phyloP scores from a whole-genome alignment of 108 stramenopile genomes.

The Cyclostephanos tholiformis region DNA sequence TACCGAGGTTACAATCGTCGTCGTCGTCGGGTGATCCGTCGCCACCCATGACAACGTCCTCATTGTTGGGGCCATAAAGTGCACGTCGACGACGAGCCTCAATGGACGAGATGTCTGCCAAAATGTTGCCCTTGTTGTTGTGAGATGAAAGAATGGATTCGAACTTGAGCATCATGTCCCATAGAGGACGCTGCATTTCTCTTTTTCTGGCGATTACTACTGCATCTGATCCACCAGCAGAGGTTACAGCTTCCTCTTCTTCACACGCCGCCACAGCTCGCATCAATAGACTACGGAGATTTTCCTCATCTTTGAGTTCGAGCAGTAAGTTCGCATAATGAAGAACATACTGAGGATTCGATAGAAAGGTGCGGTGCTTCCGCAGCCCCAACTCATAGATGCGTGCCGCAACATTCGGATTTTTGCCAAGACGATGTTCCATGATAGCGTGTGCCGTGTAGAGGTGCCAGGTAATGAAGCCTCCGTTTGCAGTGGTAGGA shows the following conservation, averaged over 20 bases:
- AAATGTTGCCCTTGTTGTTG: slow-evolving; percentile 35
- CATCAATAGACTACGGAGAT: slow-evolving; percentile 78
- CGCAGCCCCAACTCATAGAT: slow-evolving; percentile 86
- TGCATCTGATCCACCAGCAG: slow-evolving; percentile 31
- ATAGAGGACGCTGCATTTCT: slow-evolving; percentile 62
- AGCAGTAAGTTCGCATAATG: slow-evolving; percentile 84
- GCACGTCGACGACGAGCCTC: slow-evolving; percentile 77
- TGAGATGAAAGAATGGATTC: slow-evolving; percentile 65
- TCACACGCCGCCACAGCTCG: slow-evolving; percentile 82
- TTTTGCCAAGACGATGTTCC: slow-evolving; percentile 76
- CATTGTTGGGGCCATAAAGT: slow-evolving; percentile 73
- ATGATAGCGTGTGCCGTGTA: slow-evolving; percentile 84
- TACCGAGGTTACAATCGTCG: slow-evolving; percentile 46
- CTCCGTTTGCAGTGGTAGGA: slow-evolving; percentile 15
- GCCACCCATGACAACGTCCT: slow-evolving; percentile 78
- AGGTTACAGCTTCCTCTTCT: slow-evolving; percentile 48
- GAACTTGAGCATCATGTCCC: slow-evolving; percentile 89
- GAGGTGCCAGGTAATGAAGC: slow-evolving; percentile 82
- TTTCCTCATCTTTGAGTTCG: slow-evolving; percentile 79
- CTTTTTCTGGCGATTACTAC: slow-evolving; percentile 30
- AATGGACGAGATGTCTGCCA: slow-evolving; percentile 58
- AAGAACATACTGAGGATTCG: slow-evolving; percentile 73
- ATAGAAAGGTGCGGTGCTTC: slow-evolving; percentile 76
- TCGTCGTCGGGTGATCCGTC: slow-evolving; percentile 51
- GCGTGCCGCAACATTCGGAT: slow-evolving; percentile 80